Percentiles rank a stretch among this genome's conserved stretches.
Evolutionary conservation across 805 yeast genomes (phyloP).

Genomic region (Tetrapisispora pingtungensis): DNA sequence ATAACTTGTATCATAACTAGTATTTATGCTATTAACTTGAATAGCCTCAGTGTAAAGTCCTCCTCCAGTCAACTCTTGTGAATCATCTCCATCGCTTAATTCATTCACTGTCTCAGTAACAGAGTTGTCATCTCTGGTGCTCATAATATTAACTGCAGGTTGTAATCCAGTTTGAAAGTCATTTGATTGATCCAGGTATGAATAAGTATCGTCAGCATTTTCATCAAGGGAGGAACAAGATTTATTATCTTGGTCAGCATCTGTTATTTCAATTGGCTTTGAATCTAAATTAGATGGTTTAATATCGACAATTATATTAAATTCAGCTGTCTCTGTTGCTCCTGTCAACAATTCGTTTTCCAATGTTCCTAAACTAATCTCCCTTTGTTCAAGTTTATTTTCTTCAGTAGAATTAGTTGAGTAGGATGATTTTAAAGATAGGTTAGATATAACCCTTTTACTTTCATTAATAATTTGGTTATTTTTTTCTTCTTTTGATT

Average conservation of each 20-base stretch:
- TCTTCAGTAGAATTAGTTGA: neutral
- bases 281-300: neutral
- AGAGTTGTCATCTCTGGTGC: neutral
- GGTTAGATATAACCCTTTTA: neutral
- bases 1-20: neutral
- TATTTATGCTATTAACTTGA: neutral
- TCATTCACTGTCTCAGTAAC: conserved; percentile 10
- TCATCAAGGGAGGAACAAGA: neutral
- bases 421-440: neutral
- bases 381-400: neutral
- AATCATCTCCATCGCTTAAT: conserved; percentile 9
- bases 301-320: neutral
- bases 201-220: neutral
- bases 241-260: neutral
- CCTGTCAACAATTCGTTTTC: conserved; percentile 1
- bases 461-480: neutral
- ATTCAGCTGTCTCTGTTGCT: neutral
- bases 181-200: neutral
- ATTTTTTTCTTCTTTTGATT: neutral
- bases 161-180: neutral
- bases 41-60: neutral
- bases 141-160: conserved; percentile 4
- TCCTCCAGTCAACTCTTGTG: conserved; percentile 8
- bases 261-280: neutral
- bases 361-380: neutral